phyloP scores from a whole-genome alignment of 805 yeast species.

The Kazachstania taianensis region DNA sequence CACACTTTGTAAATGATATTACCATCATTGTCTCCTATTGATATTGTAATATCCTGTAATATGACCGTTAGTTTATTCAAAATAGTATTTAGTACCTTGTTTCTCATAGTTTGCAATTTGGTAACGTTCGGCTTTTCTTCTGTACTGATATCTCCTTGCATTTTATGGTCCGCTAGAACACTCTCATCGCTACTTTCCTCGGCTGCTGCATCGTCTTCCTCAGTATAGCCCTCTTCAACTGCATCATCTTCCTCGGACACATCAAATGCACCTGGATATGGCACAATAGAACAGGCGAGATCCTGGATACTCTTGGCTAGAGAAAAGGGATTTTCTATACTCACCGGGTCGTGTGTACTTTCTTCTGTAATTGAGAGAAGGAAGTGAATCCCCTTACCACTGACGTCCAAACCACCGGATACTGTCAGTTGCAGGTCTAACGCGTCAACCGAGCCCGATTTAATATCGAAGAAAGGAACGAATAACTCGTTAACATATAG shows the following conservation, averaged over 20 bases:
- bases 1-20: slow-evolving; percentile 19
- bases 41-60: slow-evolving; percentile 38
- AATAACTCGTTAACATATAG: slow-evolving; percentile 62
- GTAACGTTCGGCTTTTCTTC: slow-evolving; percentile 1
- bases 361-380: slow-evolving; percentile 1
- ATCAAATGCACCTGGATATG: slow-evolving; percentile 27
- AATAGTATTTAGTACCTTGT: slow-evolving; percentile 58
- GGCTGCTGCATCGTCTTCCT: slow-evolving; percentile 5
- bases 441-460: slow-evolving; percentile 50
- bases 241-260: not conserved
- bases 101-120: slow-evolving; percentile 42
- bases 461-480: slow-evolving; percentile 51
- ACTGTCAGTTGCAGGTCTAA: slow-evolving; percentile 53
- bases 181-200: slow-evolving; percentile 10
- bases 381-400: slow-evolving; percentile 46
- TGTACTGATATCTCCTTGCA: slow-evolving; percentile 2
- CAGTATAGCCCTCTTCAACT: not conserved
- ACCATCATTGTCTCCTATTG: slow-evolving; percentile 37
- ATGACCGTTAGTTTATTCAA: slow-evolving; percentile 47
- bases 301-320: slow-evolving; percentile 67
- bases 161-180: slow-evolving; percentile 8
- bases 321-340: slow-evolving; percentile 30
- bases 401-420: slow-evolving; percentile 59
- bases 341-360: not conserved
- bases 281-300: slow-evolving; percentile 45